Evolutionary conservation across 495 filamentous ascomycete species (phyloP).

Genomic region (Aspergillus steynii): DNA sequence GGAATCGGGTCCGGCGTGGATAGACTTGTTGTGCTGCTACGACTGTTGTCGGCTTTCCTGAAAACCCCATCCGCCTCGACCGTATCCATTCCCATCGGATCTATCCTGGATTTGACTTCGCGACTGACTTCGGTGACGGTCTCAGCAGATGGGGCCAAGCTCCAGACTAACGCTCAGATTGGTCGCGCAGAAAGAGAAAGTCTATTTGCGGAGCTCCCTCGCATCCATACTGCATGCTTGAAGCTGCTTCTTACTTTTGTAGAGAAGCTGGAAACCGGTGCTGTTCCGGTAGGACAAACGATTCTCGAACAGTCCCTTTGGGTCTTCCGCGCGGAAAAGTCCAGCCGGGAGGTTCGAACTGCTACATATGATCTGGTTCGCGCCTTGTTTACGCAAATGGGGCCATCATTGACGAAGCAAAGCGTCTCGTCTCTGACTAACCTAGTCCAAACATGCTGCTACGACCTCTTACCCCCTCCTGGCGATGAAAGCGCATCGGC

Average conservation of each 20-base stretch:
- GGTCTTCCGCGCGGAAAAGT: conserved; percentile 64
- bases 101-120: conserved; percentile 63
- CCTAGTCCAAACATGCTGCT: conserved; percentile 62
- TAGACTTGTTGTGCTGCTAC: conserved; percentile 62
- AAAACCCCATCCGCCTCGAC: conserved; percentile 56
- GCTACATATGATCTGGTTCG: conserved; percentile 58
- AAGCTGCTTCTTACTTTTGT: conserved; percentile 55
- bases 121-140: conserved; percentile 67
- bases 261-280: conserved; percentile 51
- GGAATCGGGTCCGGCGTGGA: conserved; percentile 71
- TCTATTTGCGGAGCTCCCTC: conserved; percentile 68
- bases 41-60: conserved; percentile 56
- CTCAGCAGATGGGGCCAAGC: conserved; percentile 44
- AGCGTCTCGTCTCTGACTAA: conserved; percentile 56
- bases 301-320: conserved; percentile 68
- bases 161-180: conserved; percentile 65
- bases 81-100: conserved; percentile 63
- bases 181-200: conserved; percentile 74
- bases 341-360: conserved; percentile 56
- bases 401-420: conserved; percentile 62
- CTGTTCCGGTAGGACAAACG: conserved; percentile 54
- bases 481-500: conserved; percentile 32
- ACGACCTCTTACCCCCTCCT: conserved; percentile 57
- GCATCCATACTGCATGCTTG: conserved; percentile 69
- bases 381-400: conserved; percentile 58